Evolutionary conservation across 2,329 filamentous ascomycete species (phyloP), one percentile per base, ranked within the genome.

Genomic region (Xylariaceae sp.): DNA sequence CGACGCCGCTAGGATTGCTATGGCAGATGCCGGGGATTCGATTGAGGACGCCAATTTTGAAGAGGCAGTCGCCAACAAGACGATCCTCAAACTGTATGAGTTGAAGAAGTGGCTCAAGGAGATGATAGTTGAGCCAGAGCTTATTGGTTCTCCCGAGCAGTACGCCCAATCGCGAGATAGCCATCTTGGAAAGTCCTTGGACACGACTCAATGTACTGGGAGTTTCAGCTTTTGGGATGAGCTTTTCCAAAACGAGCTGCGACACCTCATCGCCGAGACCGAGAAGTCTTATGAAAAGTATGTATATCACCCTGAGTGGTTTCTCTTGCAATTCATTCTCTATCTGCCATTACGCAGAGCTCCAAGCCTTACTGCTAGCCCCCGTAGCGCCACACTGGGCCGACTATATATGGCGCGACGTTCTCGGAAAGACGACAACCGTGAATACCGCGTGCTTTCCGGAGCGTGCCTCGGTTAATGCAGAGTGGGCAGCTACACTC

Each of bases 1-100:
- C 8, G 95, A 98, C 73, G 95, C 95, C 9, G 89, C 90, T 43
- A 86, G 94, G 72, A 89, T 98, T 67, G 93, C 93, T 3, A 86
- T 98, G 61, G 93, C 94, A 17, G 95, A 99, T 75, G 92, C 92
- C 9, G 95, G 95, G 67, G 95, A 99, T 70, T 91, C 90, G 63
- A 92, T 97, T 60, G 89, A 91, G 62, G 95, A 99, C 75, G 93
- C 94, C 69, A 99, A 99, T 80, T 96, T 98, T 66, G 95, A 97
- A 70, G 95, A 98, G 78, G 86, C 89, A 55, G 92, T 96, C 39
- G 95, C 95, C 37, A 94, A 98, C 76, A 90, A 88, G 73, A 93
- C 88, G 72, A 96, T 67, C 51, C 58, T 98, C 61, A 88, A 92
- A 70, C 84, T 98, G 51, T 93, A 87, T 73, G 85, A 81, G 69